Conservation (phyloP, 2,329 filamentous ascomycete species). For the Pyricularia sp. region DNA sequence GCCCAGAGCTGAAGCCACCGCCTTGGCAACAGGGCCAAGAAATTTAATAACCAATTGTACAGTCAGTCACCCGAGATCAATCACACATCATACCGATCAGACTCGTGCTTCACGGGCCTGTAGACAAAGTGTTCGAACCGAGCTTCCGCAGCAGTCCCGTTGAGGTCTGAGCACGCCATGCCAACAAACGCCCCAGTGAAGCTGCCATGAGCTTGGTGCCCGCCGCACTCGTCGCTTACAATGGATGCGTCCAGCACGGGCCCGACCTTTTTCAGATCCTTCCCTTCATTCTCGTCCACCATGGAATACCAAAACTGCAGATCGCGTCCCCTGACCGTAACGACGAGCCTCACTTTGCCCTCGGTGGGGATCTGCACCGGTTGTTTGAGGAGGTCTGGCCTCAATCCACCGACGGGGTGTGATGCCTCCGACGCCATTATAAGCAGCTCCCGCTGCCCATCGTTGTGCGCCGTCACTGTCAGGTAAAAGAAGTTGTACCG, state of each 20-base stretch:
- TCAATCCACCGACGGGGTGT: constrained; percentile 40
- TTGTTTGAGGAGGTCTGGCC: constrained; percentile 28
- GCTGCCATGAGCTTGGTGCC: constrained; percentile 50
- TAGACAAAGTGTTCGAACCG: constrained; percentile 44
- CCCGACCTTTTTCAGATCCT: constrained; percentile 36
- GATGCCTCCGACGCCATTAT: constrained; percentile 47
- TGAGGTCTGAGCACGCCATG: constrained; percentile 45
- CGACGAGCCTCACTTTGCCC: constrained; percentile 42
- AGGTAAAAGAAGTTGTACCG: constrained; percentile 59
- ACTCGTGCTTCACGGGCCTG: constrained; percentile 33
- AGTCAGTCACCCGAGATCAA: not conserved
- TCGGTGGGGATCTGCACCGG: constrained; percentile 40
- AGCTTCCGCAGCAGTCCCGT: constrained; percentile 36
- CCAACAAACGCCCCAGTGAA: constrained; percentile 55
- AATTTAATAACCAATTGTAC: not conserved
- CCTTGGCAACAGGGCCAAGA: not conserved
- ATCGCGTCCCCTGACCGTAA: constrained; percentile 38
- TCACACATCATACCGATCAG: constrained; percentile 37
- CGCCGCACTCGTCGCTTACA: constrained; percentile 53
- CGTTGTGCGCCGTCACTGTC: constrained; percentile 44
- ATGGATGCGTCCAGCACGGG: constrained; percentile 49
- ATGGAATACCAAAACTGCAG: constrained; percentile 50
- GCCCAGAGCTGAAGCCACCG: not conserved
- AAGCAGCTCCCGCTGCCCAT: constrained; percentile 48
- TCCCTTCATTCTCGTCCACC: not conserved